A percentile compares a stretch with the other conserved stretches of the same genome.
These are phyloP conservation scores for Xylariaceae sp. DNA, from an alignment of 2,329 filamentous ascomycete genomes.

Conservation along the genomic window DNA sequence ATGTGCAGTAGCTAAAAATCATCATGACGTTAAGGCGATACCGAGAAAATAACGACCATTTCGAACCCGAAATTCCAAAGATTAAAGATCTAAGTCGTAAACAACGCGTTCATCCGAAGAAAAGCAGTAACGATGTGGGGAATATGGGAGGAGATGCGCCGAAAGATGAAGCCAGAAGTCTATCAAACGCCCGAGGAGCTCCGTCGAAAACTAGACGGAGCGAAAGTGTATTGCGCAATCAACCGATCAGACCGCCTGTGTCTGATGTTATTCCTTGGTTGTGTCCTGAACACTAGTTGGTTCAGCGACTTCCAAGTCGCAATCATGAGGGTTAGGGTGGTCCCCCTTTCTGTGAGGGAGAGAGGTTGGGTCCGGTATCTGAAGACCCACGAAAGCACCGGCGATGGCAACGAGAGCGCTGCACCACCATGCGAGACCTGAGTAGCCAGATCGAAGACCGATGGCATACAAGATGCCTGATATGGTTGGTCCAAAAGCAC, in stretches of 20 bases:
- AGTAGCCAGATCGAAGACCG: constrained; percentile 76
- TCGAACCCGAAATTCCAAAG: neutral
- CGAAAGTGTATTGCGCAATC: neutral
- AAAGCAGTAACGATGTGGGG: constrained; percentile 1
- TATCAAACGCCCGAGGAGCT: constrained; percentile 11
- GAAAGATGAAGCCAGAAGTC: constrained; percentile 5
- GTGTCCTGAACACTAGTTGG: neutral
- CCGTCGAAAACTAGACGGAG: neutral
- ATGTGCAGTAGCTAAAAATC: neutral
- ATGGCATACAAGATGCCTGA: constrained; percentile 81
- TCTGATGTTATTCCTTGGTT: neutral
- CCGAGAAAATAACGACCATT: constrained; percentile 10
- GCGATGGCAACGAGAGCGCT: constrained; percentile 71
- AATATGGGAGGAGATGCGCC: constrained; percentile 11
- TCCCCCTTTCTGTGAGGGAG: constrained; percentile 8
- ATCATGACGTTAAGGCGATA: constrained; percentile 7
- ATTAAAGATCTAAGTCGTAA: neutral
- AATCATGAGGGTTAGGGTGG: neutral
- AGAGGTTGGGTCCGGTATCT: constrained; percentile 63
- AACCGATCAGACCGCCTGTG: neutral
- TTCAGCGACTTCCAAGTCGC: constrained; percentile 12
- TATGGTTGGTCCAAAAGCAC: constrained; percentile 83
- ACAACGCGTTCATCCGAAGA: constrained; percentile 2
- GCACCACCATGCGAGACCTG: constrained; percentile 90
- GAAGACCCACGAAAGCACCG: constrained; percentile 71